Base-by-base conservation (phyloP, 2,329 filamentous ascomycete genomes). In the Hymenoscyphus fructigenus region DNA sequence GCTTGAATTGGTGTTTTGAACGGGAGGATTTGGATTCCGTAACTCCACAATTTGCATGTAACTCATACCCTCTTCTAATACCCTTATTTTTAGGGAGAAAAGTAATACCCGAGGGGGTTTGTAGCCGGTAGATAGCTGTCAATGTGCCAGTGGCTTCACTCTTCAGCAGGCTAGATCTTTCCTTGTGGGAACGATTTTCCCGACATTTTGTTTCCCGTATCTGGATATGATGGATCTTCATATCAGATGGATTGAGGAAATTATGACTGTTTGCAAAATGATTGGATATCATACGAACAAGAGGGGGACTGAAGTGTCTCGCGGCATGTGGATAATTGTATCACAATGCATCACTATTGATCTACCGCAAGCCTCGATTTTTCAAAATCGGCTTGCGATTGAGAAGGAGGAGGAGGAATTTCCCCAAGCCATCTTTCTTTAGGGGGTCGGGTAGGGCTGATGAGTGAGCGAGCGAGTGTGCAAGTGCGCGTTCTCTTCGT, bases 221-320 rank as follows among this genome's bases (percentile, higher is more conserved):
- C n/a, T 50, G 44, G 44, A 50, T 50, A 20, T 23, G 44, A 50
- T 50, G n/a, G 44, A 50, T 20, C 20, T 23, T 12, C n/a, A 50
- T 9, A 26, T 26, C 44, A 50, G 44, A 50, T 50, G n/a, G 44
- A 50, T 50, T 6, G 20, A 50, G 44, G 44, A 50, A 20, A 50
- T 50, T 50, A 50, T 50, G 44, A 50, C 44, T 50, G n/a, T 20
- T 50, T 5, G n/a, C 17, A 20, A 50, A 50, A 50, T 23, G 44
- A 50, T 50, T 50, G 44, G 44, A 50, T 50, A 50, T 50, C 44
- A 26, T 50, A 50, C 44, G 44, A 50, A 20, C n/a, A 20, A 44
- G 44, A 50, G 44, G 9, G 44, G n/a, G 20, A 50, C n/a, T 23
- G 6, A 50, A 50, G 12, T 50, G 44, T 50, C 20, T 50, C 44